Evolutionary conservation across 768 basidiomycete species (phyloP).

Genomic region (Cystobasidium ongulense): DNA sequence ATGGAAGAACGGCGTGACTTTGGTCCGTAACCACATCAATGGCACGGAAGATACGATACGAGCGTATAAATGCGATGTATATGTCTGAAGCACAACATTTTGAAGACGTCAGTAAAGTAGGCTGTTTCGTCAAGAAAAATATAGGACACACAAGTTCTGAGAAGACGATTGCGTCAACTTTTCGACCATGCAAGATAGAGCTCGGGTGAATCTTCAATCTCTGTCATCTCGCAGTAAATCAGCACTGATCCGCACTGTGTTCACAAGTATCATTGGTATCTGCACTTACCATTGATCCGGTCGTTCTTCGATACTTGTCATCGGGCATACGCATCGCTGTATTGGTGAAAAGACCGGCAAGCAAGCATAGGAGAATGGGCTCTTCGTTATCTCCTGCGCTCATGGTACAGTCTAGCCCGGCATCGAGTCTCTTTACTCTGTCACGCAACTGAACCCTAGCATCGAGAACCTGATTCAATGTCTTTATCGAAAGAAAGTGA

Average conservation of each 20-base stretch:
- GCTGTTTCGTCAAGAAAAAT: neutral
- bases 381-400: constrained; percentile 58
- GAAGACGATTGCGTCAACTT: constrained; percentile 77
- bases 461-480: constrained; percentile 65
- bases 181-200: constrained; percentile 70
- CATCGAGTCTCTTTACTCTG: constrained; percentile 55
- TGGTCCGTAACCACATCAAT: constrained; percentile 50
- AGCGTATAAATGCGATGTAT: constrained; percentile 77
- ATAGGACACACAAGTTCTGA: constrained; percentile 70
- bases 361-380: constrained; percentile 61
- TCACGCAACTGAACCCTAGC: constrained; percentile 70
- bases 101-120: too few species aligned
- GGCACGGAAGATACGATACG: constrained; percentile 76
- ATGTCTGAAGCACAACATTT: too few species aligned
- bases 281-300: constrained; percentile 45
- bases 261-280: neutral
- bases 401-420: constrained; percentile 56
- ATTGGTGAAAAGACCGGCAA: constrained; percentile 70
- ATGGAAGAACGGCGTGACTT: neutral
- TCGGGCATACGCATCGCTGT: constrained; percentile 76
- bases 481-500: constrained; percentile 73
- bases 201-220: constrained; percentile 83
- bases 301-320: constrained; percentile 68
- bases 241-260: constrained; percentile 43
- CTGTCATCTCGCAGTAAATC: constrained; percentile 43